These are phyloP conservation scores for Aspergillus versicolor DNA, from an alignment of 2,329 filamentous ascomycete species.

Conservation along the genomic window DNA sequence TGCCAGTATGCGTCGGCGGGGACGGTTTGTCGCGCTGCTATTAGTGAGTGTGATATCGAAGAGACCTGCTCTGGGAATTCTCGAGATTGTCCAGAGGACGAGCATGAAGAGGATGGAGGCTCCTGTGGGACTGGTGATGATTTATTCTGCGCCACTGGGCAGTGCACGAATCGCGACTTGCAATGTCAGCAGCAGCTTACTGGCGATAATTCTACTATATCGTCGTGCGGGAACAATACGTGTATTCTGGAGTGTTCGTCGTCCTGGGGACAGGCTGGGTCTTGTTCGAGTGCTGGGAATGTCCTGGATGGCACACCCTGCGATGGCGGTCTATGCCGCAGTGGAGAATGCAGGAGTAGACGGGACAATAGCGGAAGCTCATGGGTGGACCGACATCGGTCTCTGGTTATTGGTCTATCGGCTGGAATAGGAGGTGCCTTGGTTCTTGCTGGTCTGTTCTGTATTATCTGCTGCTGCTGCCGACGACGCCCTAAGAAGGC, in stretches of 20 bases:
- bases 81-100: slow-evolving; percentile 9
- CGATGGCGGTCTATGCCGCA: background rate
- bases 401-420: slow-evolving; percentile 15
- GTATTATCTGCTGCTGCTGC: slow-evolving; percentile 13
- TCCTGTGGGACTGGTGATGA: background rate
- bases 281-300: background rate
- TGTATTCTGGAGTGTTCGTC: slow-evolving; percentile 11
- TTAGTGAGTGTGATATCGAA: slow-evolving; percentile 7
- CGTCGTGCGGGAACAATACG: slow-evolving; percentile 1
- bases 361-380: background rate
- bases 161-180: slow-evolving; percentile 14
- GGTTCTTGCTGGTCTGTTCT: slow-evolving; percentile 6
- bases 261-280: background rate
- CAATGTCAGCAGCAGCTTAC: slow-evolving; percentile 8
- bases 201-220: slow-evolving; percentile 1
- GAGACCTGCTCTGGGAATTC: slow-evolving; percentile 11
- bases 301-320: slow-evolving; percentile 14
- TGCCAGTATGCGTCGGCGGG: slow-evolving; percentile 9
- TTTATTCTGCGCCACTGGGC: slow-evolving; percentile 12
- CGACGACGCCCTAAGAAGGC: background rate
- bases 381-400: slow-evolving; percentile 13
- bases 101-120: slow-evolving; percentile 5
- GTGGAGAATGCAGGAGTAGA: background rate
- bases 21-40: slow-evolving; percentile 11
- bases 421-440: slow-evolving; percentile 16